Conservation (phyloP, 257 asterid species). For the Solanum boliviense region DNA sequence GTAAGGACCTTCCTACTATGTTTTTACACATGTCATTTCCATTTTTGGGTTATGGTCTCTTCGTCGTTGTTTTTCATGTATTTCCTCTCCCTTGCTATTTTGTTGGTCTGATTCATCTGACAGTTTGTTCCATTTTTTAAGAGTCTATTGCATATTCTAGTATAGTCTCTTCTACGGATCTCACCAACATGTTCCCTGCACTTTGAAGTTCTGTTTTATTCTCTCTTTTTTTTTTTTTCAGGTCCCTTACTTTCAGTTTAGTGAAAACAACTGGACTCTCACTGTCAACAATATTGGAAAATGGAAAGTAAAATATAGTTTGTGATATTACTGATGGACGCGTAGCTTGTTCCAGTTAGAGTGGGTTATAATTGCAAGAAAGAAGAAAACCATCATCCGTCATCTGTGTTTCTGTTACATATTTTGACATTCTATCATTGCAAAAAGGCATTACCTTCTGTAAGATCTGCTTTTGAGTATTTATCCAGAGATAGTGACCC, state of each 20-base stretch:
- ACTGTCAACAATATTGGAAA: constrained; percentile 43
- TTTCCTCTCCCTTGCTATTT: neutral
- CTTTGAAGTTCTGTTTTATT: neutral
- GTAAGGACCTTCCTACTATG: neutral
- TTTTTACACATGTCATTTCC: neutral
- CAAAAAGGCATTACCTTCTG: neutral
- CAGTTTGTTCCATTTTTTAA: neutral
- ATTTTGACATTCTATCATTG: neutral
- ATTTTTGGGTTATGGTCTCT: neutral
- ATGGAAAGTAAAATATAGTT: constrained; percentile 65
- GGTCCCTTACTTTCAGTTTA: constrained; percentile 63
- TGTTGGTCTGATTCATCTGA: neutral
- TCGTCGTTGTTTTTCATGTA: neutral
- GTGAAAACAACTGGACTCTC: constrained; percentile 80
- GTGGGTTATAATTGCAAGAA: neutral
- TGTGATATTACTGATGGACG: constrained; percentile 17
- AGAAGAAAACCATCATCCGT: neutral
- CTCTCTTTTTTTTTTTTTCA: constrained; percentile 7
- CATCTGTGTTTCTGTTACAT: neutral
- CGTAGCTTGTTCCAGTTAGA: neutral
- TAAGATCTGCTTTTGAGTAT: neutral
- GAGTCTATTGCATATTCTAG: neutral
- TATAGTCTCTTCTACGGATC: neutral
- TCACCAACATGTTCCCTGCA: neutral
- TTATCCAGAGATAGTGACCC: neutral